Evolutionary conservation across 768 basidiomycete genomes (phyloP), one percentile per base, ranked within the genome.

Genomic region (Hericium alpestre): DNA sequence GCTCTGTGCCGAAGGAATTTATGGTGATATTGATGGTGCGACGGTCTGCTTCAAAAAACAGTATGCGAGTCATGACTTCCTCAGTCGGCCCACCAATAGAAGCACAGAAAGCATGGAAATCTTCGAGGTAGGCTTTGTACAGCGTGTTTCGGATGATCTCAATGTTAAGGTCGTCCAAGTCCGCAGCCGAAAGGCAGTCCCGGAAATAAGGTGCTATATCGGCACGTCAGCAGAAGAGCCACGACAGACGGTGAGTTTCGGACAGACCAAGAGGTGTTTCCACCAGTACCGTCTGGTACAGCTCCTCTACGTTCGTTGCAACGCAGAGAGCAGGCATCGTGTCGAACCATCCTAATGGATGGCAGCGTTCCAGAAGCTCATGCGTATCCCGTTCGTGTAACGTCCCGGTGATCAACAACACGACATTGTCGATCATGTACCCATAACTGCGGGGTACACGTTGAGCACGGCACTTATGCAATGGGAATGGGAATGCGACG

Each of bases 361-460:
- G 96, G 73, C 96, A 99, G 39, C 96, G 84, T 64, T 94, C 92
- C 39, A 99, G 74, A 3, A 99, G 82, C 68, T 99, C 96, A 63
- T 96, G 92, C 2, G 95, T 97, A 70, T 98, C 95, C 57, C 96
- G 80, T 71, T 97, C 94, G 66, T 98, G 94, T 38, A 99, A 73
- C 0, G 95, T 98, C 20, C 96, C 96, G 15, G 96, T 94, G 60
- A 98, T 99, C 66, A 99, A 79, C 54, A 99, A 79, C 58, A 99
- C 86, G 65, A 99, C 90, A 70, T 99, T 99, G 81, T 99, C 96
- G 67, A 99, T 98, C 96, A 99, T 99, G 73, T 98, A 99, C 32
- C 84, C 93, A 69, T 96, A 96, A 48, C 93, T 96, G 70, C 59
- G 53, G 54, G 25, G 3, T 32, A 18, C 38, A 23, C 25, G 32